Conservation (phyloP, 2,329 filamentous ascomycete species). For the Daldinia sp. region DNA sequence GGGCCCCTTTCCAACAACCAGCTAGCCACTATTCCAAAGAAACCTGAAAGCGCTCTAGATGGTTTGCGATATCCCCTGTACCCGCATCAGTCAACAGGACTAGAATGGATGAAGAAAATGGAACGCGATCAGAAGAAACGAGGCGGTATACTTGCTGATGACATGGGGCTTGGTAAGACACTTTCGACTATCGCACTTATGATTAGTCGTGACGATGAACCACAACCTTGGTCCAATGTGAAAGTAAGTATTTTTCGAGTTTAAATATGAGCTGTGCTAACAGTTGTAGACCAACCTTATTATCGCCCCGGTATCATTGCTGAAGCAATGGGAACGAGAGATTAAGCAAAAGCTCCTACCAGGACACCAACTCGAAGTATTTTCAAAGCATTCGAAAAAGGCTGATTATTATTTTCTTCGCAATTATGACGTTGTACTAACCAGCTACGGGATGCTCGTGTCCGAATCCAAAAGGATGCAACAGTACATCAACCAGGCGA, state of each 20-base stretch:
- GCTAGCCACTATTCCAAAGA: not conserved
- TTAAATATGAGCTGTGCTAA: conserved; percentile 8
- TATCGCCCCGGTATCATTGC: conserved; percentile 78
- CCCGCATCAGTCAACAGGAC: conserved; percentile 80
- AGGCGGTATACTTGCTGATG: conserved; percentile 79
- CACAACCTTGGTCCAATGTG: conserved; percentile 54
- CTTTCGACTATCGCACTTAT: conserved; percentile 84
- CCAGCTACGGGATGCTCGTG: conserved; percentile 10
- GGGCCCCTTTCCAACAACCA: not conserved
- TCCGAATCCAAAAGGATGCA: conserved; percentile 67
- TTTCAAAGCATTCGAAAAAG: conserved; percentile 74
- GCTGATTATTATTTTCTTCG: conserved; percentile 65
- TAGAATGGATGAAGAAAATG: conserved; percentile 79
- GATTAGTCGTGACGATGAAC: conserved; percentile 50
- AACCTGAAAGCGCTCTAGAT: not conserved
- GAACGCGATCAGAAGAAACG: conserved; percentile 76
- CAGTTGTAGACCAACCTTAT: conserved; percentile 74
- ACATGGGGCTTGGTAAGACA: conserved; percentile 87
- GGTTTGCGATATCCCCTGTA: conserved; percentile 62
- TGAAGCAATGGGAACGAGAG: conserved; percentile 86
- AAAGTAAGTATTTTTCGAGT: conserved; percentile 40
- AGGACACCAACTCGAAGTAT: conserved; percentile 67
- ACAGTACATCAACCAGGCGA: conserved; percentile 59
- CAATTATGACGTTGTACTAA: conserved; percentile 9
- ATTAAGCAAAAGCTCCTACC: conserved; percentile 73